Base-by-base conservation (phyloP, 1,284 basidiomycete genomes). In the Ganoderma sp. region DNA sequence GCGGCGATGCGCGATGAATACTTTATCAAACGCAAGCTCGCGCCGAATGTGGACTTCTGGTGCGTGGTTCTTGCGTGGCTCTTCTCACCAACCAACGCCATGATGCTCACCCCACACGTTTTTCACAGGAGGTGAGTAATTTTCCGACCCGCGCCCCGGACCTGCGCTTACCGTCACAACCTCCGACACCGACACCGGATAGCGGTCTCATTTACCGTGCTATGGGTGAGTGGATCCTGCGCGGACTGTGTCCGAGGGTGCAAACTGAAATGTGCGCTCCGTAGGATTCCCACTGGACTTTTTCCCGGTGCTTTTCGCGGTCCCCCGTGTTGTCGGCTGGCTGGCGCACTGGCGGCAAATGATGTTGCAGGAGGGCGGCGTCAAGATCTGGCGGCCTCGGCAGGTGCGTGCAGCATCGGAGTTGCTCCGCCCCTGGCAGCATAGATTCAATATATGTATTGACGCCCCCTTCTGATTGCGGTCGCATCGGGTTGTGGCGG, bases 311-410 rank as follows among this genome's bases (percentile, higher is more conserved):
- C 80, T 96, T 52, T 96, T 96, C 75, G 94, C 91, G 22, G 93
- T 96, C 3, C 95, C 94, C 3, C 88, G 94, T 22, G 93, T 96
- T 3, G 94, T 94, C 28, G 94, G 94, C 12, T 95, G 94, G 94
- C 83, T 95, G 12, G 94, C 94, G 0, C 93, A 95, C 78, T 95
- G 93, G 92, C 84, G 92, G 68, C 91, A 94, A 88, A 93, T 95
- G 92, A 95, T 95, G 93, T 82, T 96, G 65, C 90, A 93, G 75
- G 85, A 90, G 43, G 92, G 90, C 22, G 93, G 93, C 62, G 93
- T 96, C 68, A 96, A 95, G 81, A 96, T 96, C 73, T 96, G 94
- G 94, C 84, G 94, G 54, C 94, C 94, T 52, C 84, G 91, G 75
- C 93, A 96, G 84, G 88, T 93, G 78, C 71, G 80, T 70, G 60